Conservation (phyloP, 139 green algal species). For the Edaphochlamys debaryana region DNA sequence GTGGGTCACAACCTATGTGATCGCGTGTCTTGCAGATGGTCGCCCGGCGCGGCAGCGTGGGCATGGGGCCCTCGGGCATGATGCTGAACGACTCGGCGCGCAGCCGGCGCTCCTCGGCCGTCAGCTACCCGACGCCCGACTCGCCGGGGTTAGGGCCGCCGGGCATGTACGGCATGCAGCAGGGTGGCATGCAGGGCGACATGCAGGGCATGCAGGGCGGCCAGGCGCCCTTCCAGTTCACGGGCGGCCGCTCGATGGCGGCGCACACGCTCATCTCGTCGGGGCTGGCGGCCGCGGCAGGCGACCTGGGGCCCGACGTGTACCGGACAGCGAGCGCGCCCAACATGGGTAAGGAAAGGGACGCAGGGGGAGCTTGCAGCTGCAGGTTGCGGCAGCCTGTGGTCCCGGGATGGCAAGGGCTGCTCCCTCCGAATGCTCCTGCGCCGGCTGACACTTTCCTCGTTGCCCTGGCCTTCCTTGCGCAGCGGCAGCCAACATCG, state of each 20-base stretch:
- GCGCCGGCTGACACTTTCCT: too few relatives aligned
- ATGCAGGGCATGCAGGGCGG: not conserved
- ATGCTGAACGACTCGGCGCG: not conserved
- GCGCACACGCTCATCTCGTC: not conserved
- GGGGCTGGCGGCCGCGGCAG: not conserved
- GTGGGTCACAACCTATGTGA: too few relatives aligned
- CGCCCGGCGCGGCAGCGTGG: constrained; percentile 21
- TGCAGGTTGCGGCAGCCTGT: too few relatives aligned
- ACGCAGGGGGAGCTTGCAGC: too few relatives aligned
- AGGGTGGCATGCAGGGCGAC: not conserved
- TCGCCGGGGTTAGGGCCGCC: not conserved
- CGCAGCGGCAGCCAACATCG: too few relatives aligned
- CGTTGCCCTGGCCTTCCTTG: too few relatives aligned
- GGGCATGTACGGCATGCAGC: constrained; percentile 2
- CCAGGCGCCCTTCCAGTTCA: constrained; percentile 7
- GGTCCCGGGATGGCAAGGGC: too few relatives aligned
- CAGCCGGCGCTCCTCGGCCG: constrained; percentile 37
- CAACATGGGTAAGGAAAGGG: constrained; percentile 40
- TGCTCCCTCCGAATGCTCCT: too few relatives aligned
- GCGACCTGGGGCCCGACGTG: constrained; percentile 19
- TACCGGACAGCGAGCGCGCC: constrained; percentile 8
- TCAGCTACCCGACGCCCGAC: constrained; percentile 25
- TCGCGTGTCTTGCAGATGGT: too few relatives aligned
- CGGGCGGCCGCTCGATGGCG: not conserved
- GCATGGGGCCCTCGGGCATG: not conserved